Percentiles rank a stretch among this genome's conserved stretches.
phyloP scores from a whole-genome alignment of 257 asterid species.

The Nicotiana attenuata region DNA sequence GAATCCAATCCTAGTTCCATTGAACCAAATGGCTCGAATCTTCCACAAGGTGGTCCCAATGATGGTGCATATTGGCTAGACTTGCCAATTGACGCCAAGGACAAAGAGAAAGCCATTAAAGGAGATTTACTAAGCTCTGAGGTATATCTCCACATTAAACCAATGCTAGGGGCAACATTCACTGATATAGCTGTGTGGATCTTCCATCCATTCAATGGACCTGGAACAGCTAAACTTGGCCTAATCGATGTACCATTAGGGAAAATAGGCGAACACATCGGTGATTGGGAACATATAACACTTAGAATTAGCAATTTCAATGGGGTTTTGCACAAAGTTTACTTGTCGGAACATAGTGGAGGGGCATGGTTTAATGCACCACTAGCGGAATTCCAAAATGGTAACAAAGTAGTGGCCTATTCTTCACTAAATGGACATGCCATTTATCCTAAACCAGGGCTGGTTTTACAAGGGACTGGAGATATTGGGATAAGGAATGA shows the following conservation, averaged over 20 bases:
- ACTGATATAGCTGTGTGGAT: constrained; percentile 81
- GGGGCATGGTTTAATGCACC: constrained; percentile 68
- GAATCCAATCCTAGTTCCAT: constrained; percentile 50
- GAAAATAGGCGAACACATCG: constrained; percentile 74
- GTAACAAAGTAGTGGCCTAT: constrained; percentile 53
- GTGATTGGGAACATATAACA: constrained; percentile 95
- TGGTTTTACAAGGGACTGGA: constrained; percentile 43
- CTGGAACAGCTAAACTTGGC: constrained; percentile 57
- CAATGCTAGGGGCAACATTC: constrained; percentile 58
- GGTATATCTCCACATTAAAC: constrained; percentile 67
- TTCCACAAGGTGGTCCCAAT: constrained; percentile 71
- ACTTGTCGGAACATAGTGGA: constrained; percentile 52
- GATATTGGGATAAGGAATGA: constrained; percentile 65
- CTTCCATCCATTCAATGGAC: constrained; percentile 88
- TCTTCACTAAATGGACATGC: constrained; percentile 75
- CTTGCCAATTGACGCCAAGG: constrained; percentile 43
- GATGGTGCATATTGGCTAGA: constrained; percentile 74
- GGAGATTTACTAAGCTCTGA: constrained; percentile 58
- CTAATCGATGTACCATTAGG: constrained; percentile 44
- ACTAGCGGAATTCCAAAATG: constrained; percentile 34
- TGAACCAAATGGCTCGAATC: constrained; percentile 54
- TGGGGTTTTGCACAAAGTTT: constrained; percentile 53
- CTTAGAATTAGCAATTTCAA: constrained; percentile 76
- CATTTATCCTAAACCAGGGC: constrained; percentile 34
- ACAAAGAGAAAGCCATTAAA: constrained; percentile 26